Conservation (phyloP, 306 rosid species). For the Vigna angularis region DNA sequence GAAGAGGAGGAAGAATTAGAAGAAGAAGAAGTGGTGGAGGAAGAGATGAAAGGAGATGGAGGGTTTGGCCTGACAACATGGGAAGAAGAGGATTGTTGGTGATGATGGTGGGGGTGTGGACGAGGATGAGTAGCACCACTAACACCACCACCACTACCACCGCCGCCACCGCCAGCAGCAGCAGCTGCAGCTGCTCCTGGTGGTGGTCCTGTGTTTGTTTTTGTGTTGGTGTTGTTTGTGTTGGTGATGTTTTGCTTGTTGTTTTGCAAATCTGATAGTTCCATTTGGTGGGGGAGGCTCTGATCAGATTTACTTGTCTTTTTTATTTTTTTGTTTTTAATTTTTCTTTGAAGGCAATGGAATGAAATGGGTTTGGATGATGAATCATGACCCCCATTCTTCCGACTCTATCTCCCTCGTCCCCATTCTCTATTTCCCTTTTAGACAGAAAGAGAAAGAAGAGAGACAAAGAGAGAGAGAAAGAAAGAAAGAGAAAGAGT, state of each 20-base stretch:
- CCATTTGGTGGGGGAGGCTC: conserved; percentile 65
- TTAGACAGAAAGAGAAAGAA: conserved; percentile 10
- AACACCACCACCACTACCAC: no score
- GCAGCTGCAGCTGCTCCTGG: no score
- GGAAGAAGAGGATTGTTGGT: conserved; percentile 35
- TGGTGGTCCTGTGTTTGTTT: no score
- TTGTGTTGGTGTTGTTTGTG: neutral
- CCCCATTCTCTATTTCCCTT: neutral
- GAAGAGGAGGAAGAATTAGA: conserved; percentile 47
- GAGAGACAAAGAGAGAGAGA: neutral
- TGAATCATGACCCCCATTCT: conserved; percentile 3
- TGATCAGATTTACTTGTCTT: neutral
- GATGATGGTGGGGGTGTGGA: neutral
- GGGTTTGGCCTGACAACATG: conserved; percentile 50
- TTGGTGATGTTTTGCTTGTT: conserved; percentile 50
- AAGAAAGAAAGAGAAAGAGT: conserved; percentile 34
- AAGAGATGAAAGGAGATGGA: conserved; percentile 55
- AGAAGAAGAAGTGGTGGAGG: conserved; percentile 57
- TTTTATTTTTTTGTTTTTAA: neutral
- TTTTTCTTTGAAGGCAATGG: neutral
- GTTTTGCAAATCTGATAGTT: conserved; percentile 78
- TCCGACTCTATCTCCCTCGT: neutral
- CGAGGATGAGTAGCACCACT: neutral
- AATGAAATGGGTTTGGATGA: neutral
- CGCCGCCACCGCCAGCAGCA: no score